A percentile compares a stretch with the other conserved stretches of the same genome.
Conservation (phyloP, 371 early-diverging fungal species). For the Saksenaea vasiformis region DNA sequence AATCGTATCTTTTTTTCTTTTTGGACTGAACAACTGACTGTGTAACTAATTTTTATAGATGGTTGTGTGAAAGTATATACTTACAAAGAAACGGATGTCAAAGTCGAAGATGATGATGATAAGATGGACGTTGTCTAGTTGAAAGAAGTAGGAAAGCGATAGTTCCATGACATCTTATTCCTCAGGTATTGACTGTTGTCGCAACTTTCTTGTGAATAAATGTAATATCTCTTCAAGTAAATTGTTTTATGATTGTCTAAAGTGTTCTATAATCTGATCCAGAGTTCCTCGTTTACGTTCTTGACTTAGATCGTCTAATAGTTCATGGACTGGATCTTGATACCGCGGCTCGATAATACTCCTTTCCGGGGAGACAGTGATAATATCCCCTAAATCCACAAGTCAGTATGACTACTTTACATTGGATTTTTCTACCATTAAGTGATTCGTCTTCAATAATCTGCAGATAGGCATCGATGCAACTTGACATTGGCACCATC, state of each 20-base stretch:
- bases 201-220: too few relatives aligned
- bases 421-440: slow-evolving; percentile 22
- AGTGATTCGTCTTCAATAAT: slow-evolving; percentile 25
- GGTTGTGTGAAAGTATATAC: slow-evolving; percentile 40
- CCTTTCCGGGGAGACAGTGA: slow-evolving; percentile 20
- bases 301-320: slow-evolving; percentile 22
- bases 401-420: neutral
- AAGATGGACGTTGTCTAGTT: neutral
- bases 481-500: slow-evolving; percentile 25
- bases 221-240: neutral
- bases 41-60: slow-evolving; percentile 17
- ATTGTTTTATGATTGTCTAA: neutral
- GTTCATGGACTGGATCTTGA: slow-evolving; percentile 21
- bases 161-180: neutral
- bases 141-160: neutral
- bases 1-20: too few relatives aligned
- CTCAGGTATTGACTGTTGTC: neutral
- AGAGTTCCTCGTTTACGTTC: slow-evolving; percentile 12
- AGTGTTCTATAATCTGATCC: neutral
- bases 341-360: slow-evolving; percentile 24
- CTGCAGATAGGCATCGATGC: slow-evolving; percentile 29
- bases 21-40: too few relatives aligned
- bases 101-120: neutral
- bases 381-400: slow-evolving; percentile 23
- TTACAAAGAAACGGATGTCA: slow-evolving; percentile 13